Conservation (phyloP, 1,284 basidiomycete genomes). For the Amylostereum chailletii region DNA sequence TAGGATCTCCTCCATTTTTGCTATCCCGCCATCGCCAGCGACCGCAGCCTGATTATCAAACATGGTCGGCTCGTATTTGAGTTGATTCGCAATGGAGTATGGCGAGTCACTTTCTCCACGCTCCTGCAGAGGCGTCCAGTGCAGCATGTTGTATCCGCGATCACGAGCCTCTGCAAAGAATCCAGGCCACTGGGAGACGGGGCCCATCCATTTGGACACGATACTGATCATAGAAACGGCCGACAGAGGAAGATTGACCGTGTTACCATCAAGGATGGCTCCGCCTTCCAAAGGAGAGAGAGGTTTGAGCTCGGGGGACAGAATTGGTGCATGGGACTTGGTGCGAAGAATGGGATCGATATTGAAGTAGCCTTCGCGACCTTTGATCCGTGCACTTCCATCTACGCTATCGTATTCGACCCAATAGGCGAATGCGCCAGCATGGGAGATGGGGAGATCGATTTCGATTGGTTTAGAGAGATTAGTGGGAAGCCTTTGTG, state of each 20-base stretch:
- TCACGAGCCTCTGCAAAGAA: conserved; percentile 78
- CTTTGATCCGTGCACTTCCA: conserved; percentile 55
- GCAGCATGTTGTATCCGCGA: conserved; percentile 92
- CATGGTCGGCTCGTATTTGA: conserved; percentile 69
- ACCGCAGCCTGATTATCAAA: conserved; percentile 40
- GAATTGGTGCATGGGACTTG: conserved; percentile 65
- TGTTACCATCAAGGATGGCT: conserved; percentile 36
- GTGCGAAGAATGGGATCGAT: conserved; percentile 82
- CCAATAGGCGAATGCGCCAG: conserved; percentile 91
- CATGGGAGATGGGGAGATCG: conserved; percentile 89
- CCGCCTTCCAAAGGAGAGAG: conserved; percentile 41
- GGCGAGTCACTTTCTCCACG: conserved; percentile 84
- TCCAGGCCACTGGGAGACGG: conserved; percentile 64
- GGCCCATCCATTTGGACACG: conserved; percentile 96
- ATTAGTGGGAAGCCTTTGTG: conserved; percentile 62
- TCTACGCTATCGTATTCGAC: conserved; percentile 75
- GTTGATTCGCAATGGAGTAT: conserved; percentile 86
- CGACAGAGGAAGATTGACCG: conserved; percentile 71
- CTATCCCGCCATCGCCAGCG: conserved; percentile 42
- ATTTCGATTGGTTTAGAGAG: conserved; percentile 86
- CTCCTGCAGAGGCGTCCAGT: conserved; percentile 90
- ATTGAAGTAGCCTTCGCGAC: conserved; percentile 90
- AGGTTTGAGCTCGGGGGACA: conserved; percentile 45
- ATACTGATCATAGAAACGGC: conserved; percentile 81
- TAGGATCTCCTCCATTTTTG: conserved; percentile 54